phyloP scores from a whole-genome alignment of 768 basidiomycete species.

The Termitomyces sp. region DNA sequence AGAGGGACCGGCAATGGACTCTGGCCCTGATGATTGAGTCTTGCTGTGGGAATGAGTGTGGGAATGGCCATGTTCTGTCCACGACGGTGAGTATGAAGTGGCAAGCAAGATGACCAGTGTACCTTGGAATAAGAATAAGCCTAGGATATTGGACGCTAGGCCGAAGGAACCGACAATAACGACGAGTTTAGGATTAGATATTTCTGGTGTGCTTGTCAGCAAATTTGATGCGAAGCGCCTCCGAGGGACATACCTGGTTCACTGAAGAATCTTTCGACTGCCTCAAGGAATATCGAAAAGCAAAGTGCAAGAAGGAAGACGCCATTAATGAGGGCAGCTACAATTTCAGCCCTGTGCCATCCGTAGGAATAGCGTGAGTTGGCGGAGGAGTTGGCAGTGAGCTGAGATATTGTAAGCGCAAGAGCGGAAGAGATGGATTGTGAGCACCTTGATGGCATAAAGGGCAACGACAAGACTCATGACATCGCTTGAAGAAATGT shows the following conservation, averaged over 20 bases:
- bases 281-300: slow-evolving; percentile 92
- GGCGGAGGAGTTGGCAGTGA: slow-evolving; percentile 52
- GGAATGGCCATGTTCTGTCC: slow-evolving; percentile 59
- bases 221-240: slow-evolving; percentile 6
- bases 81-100: slow-evolving; percentile 2
- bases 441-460: slow-evolving; percentile 78
- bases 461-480: slow-evolving; percentile 93
- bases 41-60: slow-evolving; percentile 50
- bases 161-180: slow-evolving; percentile 90
- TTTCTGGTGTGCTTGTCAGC: slow-evolving; percentile 45
- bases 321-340: slow-evolving; percentile 93
- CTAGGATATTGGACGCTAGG: slow-evolving; percentile 86
- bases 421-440: slow-evolving; percentile 4
- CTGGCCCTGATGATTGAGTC: slow-evolving; percentile 27
- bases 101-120: slow-evolving; percentile 17
- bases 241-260: slow-evolving; percentile 55
- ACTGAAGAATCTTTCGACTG: slow-evolving; percentile 84
- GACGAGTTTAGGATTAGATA: slow-evolving; percentile 82
- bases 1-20: slow-evolving; percentile 19
- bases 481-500: slow-evolving; percentile 67
- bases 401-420: slow-evolving; percentile 32
- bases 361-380: slow-evolving; percentile 91
- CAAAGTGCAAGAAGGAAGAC: slow-evolving; percentile 96
- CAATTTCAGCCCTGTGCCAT: slow-evolving; percentile 98
- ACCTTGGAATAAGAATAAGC: slow-evolving; percentile 95